These are phyloP conservation scores for Teunomyces kruisii DNA, from an alignment of 805 yeast species.

Conservation along the genomic window DNA sequence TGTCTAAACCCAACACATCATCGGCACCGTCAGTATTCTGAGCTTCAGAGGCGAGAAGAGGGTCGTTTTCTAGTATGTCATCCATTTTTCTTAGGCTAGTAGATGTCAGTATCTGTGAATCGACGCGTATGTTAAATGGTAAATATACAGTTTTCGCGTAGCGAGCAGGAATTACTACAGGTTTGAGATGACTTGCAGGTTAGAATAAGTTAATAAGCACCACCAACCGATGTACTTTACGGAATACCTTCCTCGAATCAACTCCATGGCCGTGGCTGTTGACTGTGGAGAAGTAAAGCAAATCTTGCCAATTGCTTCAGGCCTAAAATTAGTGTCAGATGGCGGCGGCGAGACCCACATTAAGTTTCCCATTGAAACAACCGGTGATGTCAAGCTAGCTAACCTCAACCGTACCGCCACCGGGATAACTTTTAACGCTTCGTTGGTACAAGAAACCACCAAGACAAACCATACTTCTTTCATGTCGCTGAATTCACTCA, in stretches of 20 bases:
- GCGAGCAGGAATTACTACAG: neutral
- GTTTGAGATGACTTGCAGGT: neutral
- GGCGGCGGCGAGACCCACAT: neutral
- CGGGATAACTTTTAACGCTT: neutral
- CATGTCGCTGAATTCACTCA: constrained; percentile 1
- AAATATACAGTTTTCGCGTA: neutral
- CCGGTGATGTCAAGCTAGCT: neutral
- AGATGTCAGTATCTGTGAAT: neutral
- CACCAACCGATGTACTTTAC: constrained; percentile 6
- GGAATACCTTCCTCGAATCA: constrained; percentile 9
- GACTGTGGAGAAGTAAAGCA: constrained; percentile 3
- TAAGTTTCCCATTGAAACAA: constrained; percentile 1
- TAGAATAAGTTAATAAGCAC: neutral
- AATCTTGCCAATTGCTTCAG: neutral
- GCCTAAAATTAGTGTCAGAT: neutral
- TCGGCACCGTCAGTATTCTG: constrained; percentile 7
- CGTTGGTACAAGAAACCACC: neutral
- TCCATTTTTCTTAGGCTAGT: constrained; percentile 4
- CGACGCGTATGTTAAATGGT: neutral
- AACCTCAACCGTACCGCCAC: neutral
- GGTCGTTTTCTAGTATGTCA: constrained; percentile 1
- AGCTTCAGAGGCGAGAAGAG: neutral
- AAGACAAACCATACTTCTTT: neutral
- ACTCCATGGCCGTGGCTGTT: constrained; percentile 6
- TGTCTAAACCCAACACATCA: constrained; percentile 36